Base-by-base conservation (phyloP, 352 stramenopile genomes). In the Aphanomyces euteiches region DNA sequence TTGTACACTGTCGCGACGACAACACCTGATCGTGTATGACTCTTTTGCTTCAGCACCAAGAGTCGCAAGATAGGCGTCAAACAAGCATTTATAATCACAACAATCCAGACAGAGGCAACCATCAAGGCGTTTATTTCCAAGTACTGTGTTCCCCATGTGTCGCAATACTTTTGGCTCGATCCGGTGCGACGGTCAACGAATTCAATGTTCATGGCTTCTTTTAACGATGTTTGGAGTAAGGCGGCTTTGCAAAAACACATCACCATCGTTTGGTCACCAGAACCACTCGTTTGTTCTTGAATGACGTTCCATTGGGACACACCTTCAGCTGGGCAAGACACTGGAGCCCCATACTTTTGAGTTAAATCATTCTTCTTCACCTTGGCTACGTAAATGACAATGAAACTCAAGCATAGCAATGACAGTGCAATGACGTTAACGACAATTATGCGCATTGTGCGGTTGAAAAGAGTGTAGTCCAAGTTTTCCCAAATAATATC, bases 401-500 rank as follows among this genome's bases (percentile, higher is more conserved):
- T 66, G 69, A 94, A 94, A 48, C 86, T 94, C 58, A 83, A 13
- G 15, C 89, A 84, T 5, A 94, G 67, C 53, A 94, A 81, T 2
- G 77, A 73, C 2, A 94, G 67, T 12, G 86, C 90, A 41, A 90
- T 75, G 13, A 94, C 71, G 37, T 83, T 81, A 36, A 91, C 84
- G 36, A 89, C 66, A 48, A 85, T 10, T 75, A 90, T 81, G n/a
- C 86, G 83, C 7, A 90, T 70, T 34, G 88, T 10, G 4, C 86
- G 81, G 41, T 85, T 80, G 37, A 81, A 59, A 72, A 80, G 87
- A 12, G 86, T 66, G 47, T 90, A 75, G 60, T 92, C 84, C 5
- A 94, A 72, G 68, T 94, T 92, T 72, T 91, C 84, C 86, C 86
- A 94, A 37, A 92, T 83, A 39, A 94, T 90, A 59, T 94, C 86